Base-by-base conservation (phyloP, 192 early-diverging fungal genomes). In the Gonapodya sp. region DNA sequence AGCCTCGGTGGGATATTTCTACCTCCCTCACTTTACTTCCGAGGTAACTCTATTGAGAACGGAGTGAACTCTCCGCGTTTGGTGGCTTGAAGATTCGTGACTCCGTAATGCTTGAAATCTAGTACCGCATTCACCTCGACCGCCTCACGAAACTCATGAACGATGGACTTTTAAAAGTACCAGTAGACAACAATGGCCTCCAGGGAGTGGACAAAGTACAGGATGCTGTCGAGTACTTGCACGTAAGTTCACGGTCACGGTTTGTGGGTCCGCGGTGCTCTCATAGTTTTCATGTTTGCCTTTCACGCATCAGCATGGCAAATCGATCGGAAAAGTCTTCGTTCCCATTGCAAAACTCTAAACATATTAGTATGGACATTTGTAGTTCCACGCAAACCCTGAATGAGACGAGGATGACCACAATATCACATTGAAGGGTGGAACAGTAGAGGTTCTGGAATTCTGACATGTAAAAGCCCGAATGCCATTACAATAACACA, bases 1-100 rank as follows among this genome's bases (percentile, higher is more conserved):
- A 36, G 84, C 87, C 31, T 84, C 88, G 1, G 85, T 89, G 0
- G 82, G 86, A 34, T 89, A 88, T 0, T 91, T 91, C 86, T 91
- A 89, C 83, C 81, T 91, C 80, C 84, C 83, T 73, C 85, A 87
- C 78, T 91, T 87, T 79, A 79, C 36, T 1, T 31, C 80, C 0
- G 84, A 85, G 18, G 46, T 64, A n/a, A n/a, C n/a, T n/a, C n/a
- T n/a, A n/a, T n/a, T n/a, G n/a, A n/a, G n/a, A n/a, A n/a, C n/a
- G n/a, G 46, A 64, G 46, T 24, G 46, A 24, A 16, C 46, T 64
- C 46, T 64, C 24, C 46, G 8, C 24, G 8, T 64, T 64, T 64
- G 8, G 46, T 8, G 46, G n/a, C n/a, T 8, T 64, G 46, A 64
- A 8, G 24, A 64, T 16, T 8, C 24, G 46, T 24, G 24, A 24